phyloP scores from a whole-genome alignment of 441 rosid genomes.

The Metrosideros polymorpha region DNA sequence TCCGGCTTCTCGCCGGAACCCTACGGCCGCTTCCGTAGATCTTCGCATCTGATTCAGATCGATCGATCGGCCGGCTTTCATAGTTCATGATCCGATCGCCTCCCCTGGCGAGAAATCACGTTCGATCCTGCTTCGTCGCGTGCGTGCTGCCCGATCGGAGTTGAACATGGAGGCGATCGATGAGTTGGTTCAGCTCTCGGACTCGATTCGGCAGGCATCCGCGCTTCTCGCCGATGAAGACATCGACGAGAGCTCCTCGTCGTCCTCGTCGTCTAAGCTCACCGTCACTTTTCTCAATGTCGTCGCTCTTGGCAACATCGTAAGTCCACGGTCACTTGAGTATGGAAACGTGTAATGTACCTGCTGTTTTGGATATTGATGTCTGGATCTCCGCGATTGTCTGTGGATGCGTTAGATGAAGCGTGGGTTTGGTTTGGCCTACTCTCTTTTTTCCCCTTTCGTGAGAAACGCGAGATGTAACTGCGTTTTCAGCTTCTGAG shows the following conservation, averaged over 20 bases:
- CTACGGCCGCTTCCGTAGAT: background rate
- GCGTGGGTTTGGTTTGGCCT: background rate
- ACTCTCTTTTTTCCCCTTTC: background rate
- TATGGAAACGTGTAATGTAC: background rate
- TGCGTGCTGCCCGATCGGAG: background rate
- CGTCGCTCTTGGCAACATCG: conserved; percentile 81
- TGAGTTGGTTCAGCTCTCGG: conserved; percentile 68
- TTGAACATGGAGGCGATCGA: conserved; percentile 85
- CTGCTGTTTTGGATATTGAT: background rate
- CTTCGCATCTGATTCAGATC: background rate
- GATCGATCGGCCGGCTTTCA: background rate
- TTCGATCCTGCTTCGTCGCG: conserved; percentile 15
- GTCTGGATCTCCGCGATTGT: background rate
- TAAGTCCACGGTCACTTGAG: conserved; percentile 23
- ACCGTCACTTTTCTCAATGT: conserved; percentile 70
- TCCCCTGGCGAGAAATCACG: background rate
- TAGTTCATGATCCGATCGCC: background rate
- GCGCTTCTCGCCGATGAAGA: conserved; percentile 87
- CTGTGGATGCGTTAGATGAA: background rate
- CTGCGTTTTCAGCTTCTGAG: background rate
- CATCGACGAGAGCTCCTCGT: conserved; percentile 44
- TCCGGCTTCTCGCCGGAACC: background rate
- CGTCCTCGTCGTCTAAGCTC: conserved; percentile 48
- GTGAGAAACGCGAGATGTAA: background rate
- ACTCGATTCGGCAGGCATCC: conserved; percentile 75